Conservation (phyloP, 2,329 filamentous ascomycete genomes). For the Stagonosporopsis chrysanthemi region DNA sequence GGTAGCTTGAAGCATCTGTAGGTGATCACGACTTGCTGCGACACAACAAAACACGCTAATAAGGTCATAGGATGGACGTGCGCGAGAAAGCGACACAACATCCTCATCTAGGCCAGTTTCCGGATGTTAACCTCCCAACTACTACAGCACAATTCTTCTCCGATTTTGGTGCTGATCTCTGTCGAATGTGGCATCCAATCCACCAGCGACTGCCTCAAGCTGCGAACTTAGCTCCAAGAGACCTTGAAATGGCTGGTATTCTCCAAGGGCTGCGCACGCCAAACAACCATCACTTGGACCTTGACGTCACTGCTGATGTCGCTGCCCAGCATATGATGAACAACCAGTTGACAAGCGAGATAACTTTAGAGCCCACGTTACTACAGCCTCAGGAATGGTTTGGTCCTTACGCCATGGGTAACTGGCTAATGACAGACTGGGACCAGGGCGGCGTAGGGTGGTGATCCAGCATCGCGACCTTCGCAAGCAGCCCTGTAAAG, state of each 20-base stretch:
- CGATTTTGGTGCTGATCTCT: constrained; percentile 43
- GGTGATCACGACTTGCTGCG: background rate
- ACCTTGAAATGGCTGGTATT: constrained; percentile 45
- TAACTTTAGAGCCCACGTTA: constrained; percentile 36
- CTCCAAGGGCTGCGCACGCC: constrained; percentile 40
- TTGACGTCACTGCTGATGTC: constrained; percentile 25
- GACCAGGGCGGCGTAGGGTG: constrained; percentile 38
- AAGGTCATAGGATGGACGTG: constrained; percentile 31
- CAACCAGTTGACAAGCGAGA: constrained; percentile 21
- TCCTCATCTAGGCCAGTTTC: constrained; percentile 37
- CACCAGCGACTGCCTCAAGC: constrained; percentile 31
- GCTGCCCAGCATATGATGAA: constrained; percentile 28
- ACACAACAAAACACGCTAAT: background rate
- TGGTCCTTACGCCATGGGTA: constrained; percentile 39
- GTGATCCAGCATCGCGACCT: constrained; percentile 7
- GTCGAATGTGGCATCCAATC: constrained; percentile 41
- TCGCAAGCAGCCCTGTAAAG: background rate
- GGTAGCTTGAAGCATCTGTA: constrained; percentile 42
- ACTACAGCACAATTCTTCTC: constrained; percentile 41
- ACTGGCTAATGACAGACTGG: constrained; percentile 47
- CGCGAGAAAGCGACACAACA: constrained; percentile 41
- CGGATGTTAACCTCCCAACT: constrained; percentile 36
- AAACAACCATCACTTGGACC: constrained; percentile 28
- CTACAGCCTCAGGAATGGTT: constrained; percentile 44
- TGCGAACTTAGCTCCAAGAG: constrained; percentile 28